Percentiles rank a stretch among this genome's conserved stretches.
Conservation (phyloP, 495 filamentous ascomycete species). For the Penicillium egyptiacum region DNA sequence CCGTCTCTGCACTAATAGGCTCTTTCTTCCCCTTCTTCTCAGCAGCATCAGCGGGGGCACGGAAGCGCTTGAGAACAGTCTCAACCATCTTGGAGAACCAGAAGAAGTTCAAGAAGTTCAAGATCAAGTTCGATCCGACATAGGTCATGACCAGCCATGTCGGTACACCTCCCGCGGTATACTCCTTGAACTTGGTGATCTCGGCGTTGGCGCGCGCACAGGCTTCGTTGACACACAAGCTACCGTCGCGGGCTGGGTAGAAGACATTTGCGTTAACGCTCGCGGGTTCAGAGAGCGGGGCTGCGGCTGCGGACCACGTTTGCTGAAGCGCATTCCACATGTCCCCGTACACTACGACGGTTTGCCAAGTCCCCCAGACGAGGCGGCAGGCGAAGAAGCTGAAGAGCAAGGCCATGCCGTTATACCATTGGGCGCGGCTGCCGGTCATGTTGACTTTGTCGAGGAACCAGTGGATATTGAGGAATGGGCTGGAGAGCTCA, state of each 20-base stretch:
- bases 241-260: constrained; percentile 29
- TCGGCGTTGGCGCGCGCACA: constrained; percentile 43
- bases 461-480: constrained; percentile 99
- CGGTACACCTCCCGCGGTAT: constrained; percentile 56
- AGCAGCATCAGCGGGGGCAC: constrained; percentile 32
- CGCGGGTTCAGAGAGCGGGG: constrained; percentile 28
- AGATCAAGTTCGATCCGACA: constrained; percentile 69
- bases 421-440: constrained; percentile 76
- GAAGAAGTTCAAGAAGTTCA: constrained; percentile 89
- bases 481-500: constrained; percentile 91
- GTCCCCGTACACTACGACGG: constrained; percentile 72
- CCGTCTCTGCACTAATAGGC: constrained; percentile 12
- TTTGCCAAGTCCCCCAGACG: constrained; percentile 87
- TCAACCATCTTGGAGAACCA: constrained; percentile 98
- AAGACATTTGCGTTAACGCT: constrained; percentile 42
- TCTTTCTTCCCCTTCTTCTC: constrained; percentile 17
- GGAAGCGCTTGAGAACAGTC: constrained; percentile 85
- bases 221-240: constrained; percentile 35
- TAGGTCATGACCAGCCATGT: constrained; percentile 79
- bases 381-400: constrained; percentile 89
- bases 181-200: constrained; percentile 53
- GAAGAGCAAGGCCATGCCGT: constrained; percentile 63
- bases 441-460: constrained; percentile 97
- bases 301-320: constrained; percentile 35
- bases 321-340: constrained; percentile 65